These are phyloP conservation scores for Quercus variabilis DNA, from an alignment of 306 rosid genomes.

Conservation along the genomic window DNA sequence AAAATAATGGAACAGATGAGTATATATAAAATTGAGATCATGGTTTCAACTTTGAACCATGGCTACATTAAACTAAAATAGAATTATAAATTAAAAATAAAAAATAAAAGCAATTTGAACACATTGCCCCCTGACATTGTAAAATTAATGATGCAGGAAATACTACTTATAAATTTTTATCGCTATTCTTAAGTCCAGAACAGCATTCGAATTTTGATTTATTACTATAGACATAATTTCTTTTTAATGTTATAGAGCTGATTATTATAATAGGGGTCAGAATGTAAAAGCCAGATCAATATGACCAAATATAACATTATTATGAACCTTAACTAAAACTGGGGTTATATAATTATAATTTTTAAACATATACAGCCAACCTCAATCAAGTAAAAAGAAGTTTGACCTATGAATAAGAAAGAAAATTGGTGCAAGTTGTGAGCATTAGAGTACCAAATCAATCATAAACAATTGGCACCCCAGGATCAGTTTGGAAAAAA, in stretches of 20 bases:
- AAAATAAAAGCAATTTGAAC: too few species aligned
- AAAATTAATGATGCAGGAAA: too few species aligned
- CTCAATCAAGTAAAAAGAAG: neutral
- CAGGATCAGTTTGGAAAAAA: conserved; percentile 71
- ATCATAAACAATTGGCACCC: conserved; percentile 87
- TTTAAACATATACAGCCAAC: neutral
- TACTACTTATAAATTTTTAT: too few species aligned
- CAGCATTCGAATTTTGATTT: too few species aligned
- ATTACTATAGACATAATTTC: too few species aligned
- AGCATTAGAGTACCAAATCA: conserved; percentile 98
- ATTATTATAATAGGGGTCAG: neutral
- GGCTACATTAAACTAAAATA: too few species aligned
- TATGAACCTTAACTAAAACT: neutral
- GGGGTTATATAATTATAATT: neutral
- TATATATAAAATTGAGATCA: too few species aligned
- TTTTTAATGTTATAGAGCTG: neutral
- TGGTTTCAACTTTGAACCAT: too few species aligned
- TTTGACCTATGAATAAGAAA: conserved; percentile 84
- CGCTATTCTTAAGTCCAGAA: too few species aligned
- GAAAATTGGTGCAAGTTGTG: conserved; percentile 85
- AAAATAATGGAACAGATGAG: too few species aligned
- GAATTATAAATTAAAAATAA: too few species aligned
- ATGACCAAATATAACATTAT: neutral
- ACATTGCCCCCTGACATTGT: too few species aligned
- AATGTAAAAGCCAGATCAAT: neutral